phyloP scores from a whole-genome alignment of 73 alveolate species.

The Paramecium sonneborni region DNA sequence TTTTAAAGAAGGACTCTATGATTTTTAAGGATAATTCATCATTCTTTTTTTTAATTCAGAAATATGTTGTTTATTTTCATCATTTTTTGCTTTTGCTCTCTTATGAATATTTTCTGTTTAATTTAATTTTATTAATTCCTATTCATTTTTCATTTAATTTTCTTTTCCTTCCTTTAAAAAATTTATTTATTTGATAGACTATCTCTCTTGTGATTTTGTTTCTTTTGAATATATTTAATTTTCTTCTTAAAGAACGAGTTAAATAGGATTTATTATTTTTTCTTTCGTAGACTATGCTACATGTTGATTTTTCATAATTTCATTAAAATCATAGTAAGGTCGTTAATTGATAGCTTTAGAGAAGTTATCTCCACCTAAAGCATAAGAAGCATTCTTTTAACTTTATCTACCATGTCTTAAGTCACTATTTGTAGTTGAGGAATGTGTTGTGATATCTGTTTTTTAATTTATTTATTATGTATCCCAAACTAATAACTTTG shows the following conservation, averaged over 20 bases:
- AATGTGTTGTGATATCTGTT: neutral
- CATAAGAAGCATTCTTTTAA: neutral
- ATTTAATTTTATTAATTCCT: neutral
- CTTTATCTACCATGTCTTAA: neutral
- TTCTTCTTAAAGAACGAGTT: neutral
- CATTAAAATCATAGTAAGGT: neutral
- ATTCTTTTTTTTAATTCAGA: neutral
- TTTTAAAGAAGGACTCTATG: neutral
- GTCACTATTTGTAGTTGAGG: neutral
- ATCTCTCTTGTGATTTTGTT: neutral
- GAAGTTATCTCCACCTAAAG: neutral
- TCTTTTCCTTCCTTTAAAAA: neutral
- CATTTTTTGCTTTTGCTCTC: neutral
- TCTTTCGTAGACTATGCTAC: neutral
- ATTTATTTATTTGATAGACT: neutral
- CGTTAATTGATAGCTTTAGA: neutral
- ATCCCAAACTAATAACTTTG: conserved; percentile 18
- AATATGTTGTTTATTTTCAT: neutral
- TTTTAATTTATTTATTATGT: neutral
- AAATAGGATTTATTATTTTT: neutral
- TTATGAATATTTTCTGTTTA: neutral
- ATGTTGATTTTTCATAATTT: neutral
- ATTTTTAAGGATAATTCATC: neutral
- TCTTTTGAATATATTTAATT: neutral
- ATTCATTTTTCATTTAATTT: neutral